Base-by-base conservation (phyloP, 345 rosid genomes). In the Melaleuca quinquenervia region DNA sequence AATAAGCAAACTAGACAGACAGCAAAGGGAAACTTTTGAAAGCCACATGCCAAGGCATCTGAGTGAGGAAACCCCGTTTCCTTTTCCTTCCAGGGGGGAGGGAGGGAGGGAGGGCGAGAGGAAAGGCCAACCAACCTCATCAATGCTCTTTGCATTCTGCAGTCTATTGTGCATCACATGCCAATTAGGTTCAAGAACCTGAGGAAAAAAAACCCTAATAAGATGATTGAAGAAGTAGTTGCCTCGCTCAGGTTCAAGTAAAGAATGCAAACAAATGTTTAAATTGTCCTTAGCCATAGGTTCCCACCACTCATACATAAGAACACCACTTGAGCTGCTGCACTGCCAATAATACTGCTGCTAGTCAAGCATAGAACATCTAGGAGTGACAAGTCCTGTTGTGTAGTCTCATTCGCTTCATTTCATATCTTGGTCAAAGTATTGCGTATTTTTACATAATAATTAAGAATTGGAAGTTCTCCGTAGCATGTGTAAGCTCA, bases 101-200 rank as follows among this genome's bases (percentile, higher is more conserved):
- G 27, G 3, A 12, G 16, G 26, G 29, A 8, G 41, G 15, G 75
- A 27, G 74, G 13, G 41, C 13, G 74, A 12, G 75, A 36, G 6
- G 24, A 36, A 64, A 64, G 80, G 24, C 26, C 80, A 70, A 70
- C 48, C 48, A 21, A 95, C 99, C 96, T 97, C 99, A 76, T 97
- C 99, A 87, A 97, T 92, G 89, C 98, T 95, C 89, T 91, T 95
- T 54, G 97, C 94, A 82, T 91, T 90, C 87, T 94, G 98, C 87
- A 96, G 93, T 89, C 93, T 90, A 87, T 89, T 89, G 54, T 93
- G 93, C 99, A 97, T 94, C 91, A 92, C 91, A 86, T 97, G 98
- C 99, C 99, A 97, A 89, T 95, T 97, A 83, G 98, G 99, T 91
- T 97, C 99, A 86, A 97, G 94, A 88, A 97, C 99, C 99, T 96